Evolutionary conservation across 164 flowering plant genomes (phyloP), one percentile per base, ranked within the genome.

Genomic region (Tetracentron sinense): DNA sequence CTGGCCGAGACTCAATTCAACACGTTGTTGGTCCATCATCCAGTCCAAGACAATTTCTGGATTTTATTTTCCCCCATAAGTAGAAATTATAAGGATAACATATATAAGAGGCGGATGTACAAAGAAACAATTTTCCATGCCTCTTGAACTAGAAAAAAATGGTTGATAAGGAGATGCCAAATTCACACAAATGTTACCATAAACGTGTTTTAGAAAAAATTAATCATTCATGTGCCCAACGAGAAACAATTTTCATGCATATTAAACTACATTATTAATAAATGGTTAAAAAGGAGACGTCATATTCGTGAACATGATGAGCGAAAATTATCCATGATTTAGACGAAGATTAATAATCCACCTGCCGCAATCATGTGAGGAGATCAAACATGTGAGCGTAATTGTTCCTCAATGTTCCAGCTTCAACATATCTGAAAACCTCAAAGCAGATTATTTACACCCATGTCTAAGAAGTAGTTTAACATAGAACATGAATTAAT

Each of bases 291-390:
- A 4, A 38, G 14, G 14, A 38, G 8, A 38, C 6, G 44, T 38
- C 14, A 38, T 10, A 8, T 38, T 10, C 14, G 14, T 16, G 14
- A 10, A 12, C 8, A 38, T 38, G 8, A 8, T 16, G 6, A 46
- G 21, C 15, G 1, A 42, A 42, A 8, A 42, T 16, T 4, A 46
- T 1, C 15, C 20, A 46, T 16, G n/a, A 11, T 46, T 16, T 46
- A 17, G 49, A 16, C n/a, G 3, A 46, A 59, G 51, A 46, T 16
- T 59, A 23, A 7, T n/a, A 15, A 19, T 26, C 17, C 33, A 59
- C 62, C 62, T 59, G 51, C 21, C 62, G 51, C 62, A 59, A 44
- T 26, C 51, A 51, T 22, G 62, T 59, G 23, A 44, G n/a, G 6
- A 59, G 62, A 6, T 42, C 33, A 25, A 42, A 42, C 16, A 58